These are phyloP conservation scores for Garcia nutans DNA, from an alignment of 345 rosid species.

Conservation along the genomic window DNA sequence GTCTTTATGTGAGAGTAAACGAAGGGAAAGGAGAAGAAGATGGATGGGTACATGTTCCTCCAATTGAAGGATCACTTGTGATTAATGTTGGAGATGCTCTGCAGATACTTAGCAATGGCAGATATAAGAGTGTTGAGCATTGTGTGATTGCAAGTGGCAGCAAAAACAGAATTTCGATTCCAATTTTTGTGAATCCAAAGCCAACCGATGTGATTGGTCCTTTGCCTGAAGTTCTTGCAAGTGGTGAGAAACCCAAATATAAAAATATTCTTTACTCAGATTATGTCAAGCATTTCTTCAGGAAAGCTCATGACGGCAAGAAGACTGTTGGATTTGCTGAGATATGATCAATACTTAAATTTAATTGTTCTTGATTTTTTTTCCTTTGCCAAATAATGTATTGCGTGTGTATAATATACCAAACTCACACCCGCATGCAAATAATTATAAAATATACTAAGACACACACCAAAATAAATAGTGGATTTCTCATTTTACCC, in stretches of 20 bases:
- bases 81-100: constrained; percentile 13
- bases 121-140: constrained; percentile 12
- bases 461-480: too few relatives aligned
- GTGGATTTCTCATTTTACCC: too few relatives aligned
- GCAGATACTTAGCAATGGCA: constrained; percentile 6
- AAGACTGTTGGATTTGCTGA: constrained; percentile 32
- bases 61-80: constrained; percentile 8
- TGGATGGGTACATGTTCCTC: constrained; percentile 15
- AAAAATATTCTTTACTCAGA: constrained; percentile 22
- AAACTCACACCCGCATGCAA: too few relatives aligned
- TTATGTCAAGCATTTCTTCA: constrained; percentile 40
- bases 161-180: constrained; percentile 11
- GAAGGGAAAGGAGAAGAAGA: constrained; percentile 16
- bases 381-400: too few relatives aligned
- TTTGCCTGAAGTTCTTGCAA: constrained; percentile 21
- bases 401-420: too few relatives aligned
- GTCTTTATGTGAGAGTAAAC: constrained; percentile 22
- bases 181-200: constrained; percentile 20
- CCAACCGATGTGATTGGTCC: constrained; percentile 30
- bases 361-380: too few relatives aligned
- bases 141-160: constrained; percentile 12
- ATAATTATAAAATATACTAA: too few relatives aligned
- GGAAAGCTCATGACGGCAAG: constrained; percentile 41
- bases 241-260: constrained; percentile 19
- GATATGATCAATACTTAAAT: not conserved